Percentiles rank a stretch among this genome's conserved stretches.
These are phyloP conservation scores for Linum trigynum DNA, from an alignment of 345 rosid species.

Conservation along the genomic window DNA sequence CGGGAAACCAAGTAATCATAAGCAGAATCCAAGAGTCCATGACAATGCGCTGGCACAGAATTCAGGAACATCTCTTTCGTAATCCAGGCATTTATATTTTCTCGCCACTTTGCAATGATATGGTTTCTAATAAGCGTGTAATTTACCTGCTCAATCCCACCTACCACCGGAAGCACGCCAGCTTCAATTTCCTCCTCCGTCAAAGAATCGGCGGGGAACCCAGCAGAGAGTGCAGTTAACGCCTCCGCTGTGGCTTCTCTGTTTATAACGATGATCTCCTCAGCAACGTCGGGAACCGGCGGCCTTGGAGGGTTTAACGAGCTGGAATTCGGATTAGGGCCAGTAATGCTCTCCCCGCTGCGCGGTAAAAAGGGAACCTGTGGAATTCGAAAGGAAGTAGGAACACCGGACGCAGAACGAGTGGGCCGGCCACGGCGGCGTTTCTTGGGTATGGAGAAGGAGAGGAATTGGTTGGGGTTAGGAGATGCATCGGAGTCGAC, in stretches of 20 bases:
- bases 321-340: constrained; percentile 19
- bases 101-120: constrained; percentile 79
- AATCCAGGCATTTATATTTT: constrained; percentile 63
- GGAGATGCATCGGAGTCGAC: constrained; percentile 13
- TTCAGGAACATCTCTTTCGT: constrained; percentile 58
- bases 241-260: constrained; percentile 91
- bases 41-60: constrained; percentile 64
- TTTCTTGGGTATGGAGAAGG: constrained; percentile 69
- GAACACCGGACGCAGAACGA: constrained; percentile 21
- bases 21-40: constrained; percentile 60
- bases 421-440: constrained; percentile 85
- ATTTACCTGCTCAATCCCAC: constrained; percentile 93
- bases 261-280: constrained; percentile 87
- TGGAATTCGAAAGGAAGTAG: constrained; percentile 34
- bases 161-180: constrained; percentile 63
- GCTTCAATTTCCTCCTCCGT: constrained; percentile 87
- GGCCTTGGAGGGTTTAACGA: constrained; percentile 1
- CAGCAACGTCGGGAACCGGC: constrained; percentile 37
- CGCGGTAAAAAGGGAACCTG: constrained; percentile 15
- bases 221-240: constrained; percentile 72
- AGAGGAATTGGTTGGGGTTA: constrained; percentile 33
- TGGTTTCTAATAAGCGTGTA: constrained; percentile 88
- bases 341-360: constrained; percentile 8
- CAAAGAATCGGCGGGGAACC: constrained; percentile 87
- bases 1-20: constrained; percentile 62